Base-by-base conservation (phyloP, 1,284 basidiomycete species). In the Singerocomus inundabilis region DNA sequence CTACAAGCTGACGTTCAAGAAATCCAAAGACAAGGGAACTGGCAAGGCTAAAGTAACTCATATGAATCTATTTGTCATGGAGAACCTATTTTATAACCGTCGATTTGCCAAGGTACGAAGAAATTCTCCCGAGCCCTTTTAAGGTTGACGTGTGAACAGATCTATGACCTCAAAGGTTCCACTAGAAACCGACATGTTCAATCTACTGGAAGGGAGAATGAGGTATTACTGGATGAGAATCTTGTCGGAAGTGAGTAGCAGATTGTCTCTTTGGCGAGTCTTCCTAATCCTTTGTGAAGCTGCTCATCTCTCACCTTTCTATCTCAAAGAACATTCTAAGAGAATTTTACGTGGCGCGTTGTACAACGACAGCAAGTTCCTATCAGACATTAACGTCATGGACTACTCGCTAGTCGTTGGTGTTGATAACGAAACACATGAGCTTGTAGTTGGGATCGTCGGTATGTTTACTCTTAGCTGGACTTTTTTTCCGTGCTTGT, bases 361-460 rank as follows among this genome's bases (percentile, higher is more conserved):
- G 36, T 93, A 84, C 74, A 98, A 97, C 64, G 97, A 99, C 68
- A 93, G 87, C 76, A 85, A 84, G 70, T 99, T 99, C 72, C 73
- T 99, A 40, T 88, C 91, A 10, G 93, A 95, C 57, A 87, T 98
- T 57, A 97, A 98, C 65, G 93, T 98, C 48, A 99, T 99, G 97
- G 97, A 99, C 70, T 99, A 99, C 70, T 98, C 95, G 18, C 75
- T 99, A 15, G 88, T 99, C 35, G 93, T 95, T 24, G 97, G 96
- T 15, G 88, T 99, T 13, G 94, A 97, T 66, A 84, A 82, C 55
- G 74, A 78, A 45, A 87, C 81, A 56, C 87, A 90, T 51, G 90
- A 95, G 64, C 75, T 95, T 13, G 93, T 98, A 13, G 84, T 97
- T 34, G 96, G 97, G n/a, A 98, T 99, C 49, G 94, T 99, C 54